phyloP scores from a whole-genome alignment of 139 green algal species.

The Chlorella sp. region DNA sequence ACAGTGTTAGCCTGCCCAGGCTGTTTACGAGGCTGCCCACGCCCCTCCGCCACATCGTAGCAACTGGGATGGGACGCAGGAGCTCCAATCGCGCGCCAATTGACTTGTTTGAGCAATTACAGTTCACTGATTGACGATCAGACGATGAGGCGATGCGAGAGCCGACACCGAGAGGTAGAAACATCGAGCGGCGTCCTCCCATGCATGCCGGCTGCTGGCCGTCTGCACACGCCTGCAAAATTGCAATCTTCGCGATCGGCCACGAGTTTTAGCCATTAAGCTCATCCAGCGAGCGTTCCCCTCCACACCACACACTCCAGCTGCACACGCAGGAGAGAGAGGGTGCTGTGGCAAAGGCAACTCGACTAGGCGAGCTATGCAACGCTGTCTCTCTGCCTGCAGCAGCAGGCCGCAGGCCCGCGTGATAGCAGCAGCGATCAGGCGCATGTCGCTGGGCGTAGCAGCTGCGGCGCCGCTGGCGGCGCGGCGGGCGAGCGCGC shows the following conservation, averaged over 20 bases:
- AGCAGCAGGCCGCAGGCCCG: background rate
- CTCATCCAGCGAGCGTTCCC: too few species aligned
- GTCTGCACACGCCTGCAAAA: too few species aligned
- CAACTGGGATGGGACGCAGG: background rate
- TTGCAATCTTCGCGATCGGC: too few species aligned
- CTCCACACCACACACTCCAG: too few species aligned
- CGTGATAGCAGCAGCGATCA: background rate
- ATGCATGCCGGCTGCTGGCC: background rate
- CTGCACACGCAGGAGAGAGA: too few species aligned
- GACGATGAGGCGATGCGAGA: background rate
- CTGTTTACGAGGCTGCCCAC: constrained; percentile 1
- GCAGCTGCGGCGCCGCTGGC: background rate
- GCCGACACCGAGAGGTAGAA: background rate
- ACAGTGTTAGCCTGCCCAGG: background rate
- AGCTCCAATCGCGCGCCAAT: too few species aligned
- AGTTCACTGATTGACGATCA: background rate
- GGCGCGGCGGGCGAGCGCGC: background rate
- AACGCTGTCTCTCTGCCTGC: too few species aligned
- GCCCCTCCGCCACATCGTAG: background rate
- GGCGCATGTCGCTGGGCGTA: background rate
- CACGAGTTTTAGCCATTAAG: too few species aligned
- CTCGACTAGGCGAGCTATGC: too few species aligned
- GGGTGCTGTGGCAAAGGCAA: too few species aligned
- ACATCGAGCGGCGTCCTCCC: background rate
- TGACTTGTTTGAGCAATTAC: too few species aligned